Evolutionary conservation across 2,329 filamentous ascomycete genomes (phyloP), one percentile per base, ranked within the genome.

Genomic region (Didymella arachidicola): DNA sequence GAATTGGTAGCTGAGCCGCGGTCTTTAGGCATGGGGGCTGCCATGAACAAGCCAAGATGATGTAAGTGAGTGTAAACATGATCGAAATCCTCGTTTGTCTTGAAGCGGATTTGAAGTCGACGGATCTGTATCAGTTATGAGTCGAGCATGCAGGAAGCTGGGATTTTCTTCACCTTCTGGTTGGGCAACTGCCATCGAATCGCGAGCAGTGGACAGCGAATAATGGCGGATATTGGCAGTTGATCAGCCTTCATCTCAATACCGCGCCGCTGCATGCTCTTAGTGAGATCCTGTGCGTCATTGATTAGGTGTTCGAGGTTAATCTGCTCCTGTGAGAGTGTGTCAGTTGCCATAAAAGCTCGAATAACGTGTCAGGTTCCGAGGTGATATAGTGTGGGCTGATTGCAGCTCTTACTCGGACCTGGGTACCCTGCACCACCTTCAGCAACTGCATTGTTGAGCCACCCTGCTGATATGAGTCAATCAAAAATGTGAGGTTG

Each of bases 21-120:
- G 26, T 62, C 61, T 64, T 51, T 57, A 26, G 53, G 6, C 46
- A 53, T 53, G 3, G 64, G 54, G 4, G 60, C 45, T 26, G 53
- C 71, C 66, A 75, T 75, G 44, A 36, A 72, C 47, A 74, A 76
- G 57, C 75, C 76, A 14, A 76, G 65, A 18, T 62, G 58, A 25
- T 65, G 53, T 54, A 81, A 64, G 69, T 73, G 63, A 52, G 66
- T 64, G 57, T 74, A 63, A 56, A 65, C 69, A 59, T 57, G 61
- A 56, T 74, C 73, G 44, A 72, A 82, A 51, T 80, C 79, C 26
- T 65, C 49, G 10, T 74, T 66, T 5, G 71, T 76, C 16, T 59
- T 65, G 59, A 82, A 81, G 51, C 74, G 80, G 22, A 83, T 59
- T 60, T 83, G 81, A 38, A 81, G 69, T 43, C 80, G 76, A 38